Evolutionary conservation across 768 basidiomycete genomes (phyloP).

Genomic region (Termitomyces sp.): DNA sequence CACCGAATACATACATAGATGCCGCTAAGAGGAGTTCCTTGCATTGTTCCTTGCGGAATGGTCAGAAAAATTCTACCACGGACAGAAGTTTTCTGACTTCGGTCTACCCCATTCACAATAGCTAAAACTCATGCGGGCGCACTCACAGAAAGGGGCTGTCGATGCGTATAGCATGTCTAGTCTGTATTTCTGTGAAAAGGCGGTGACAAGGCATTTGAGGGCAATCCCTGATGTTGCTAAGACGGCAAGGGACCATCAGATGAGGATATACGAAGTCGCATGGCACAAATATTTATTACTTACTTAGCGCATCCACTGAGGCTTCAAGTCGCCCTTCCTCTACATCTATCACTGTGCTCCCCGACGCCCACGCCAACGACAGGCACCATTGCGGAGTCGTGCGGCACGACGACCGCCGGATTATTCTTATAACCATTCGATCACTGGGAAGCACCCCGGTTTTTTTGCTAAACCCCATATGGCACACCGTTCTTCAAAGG

Average conservation of each 20-base stretch:
- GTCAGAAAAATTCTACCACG: background rate
- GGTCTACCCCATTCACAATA: background rate
- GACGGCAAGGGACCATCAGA: slow-evolving; percentile 10
- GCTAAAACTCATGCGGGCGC: background rate
- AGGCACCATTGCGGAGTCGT: background rate
- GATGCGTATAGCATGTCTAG: background rate
- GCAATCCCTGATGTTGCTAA: slow-evolving; percentile 7
- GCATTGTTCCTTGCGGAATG: background rate
- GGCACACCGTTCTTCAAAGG: slow-evolving; percentile 11
- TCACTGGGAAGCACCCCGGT: slow-evolving; percentile 1
- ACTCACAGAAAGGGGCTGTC: slow-evolving; percentile 5
- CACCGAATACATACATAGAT: background rate
- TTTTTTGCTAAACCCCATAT: slow-evolving; percentile 13
- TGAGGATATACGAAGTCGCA: background rate
- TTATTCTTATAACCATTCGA: slow-evolving; percentile 9
- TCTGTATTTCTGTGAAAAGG: background rate
- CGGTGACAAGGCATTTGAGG: background rate
- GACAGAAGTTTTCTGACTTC: background rate
- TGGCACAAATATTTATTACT: background rate
- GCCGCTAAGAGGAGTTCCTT: background rate
- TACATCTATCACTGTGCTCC: background rate
- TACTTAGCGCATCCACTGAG: background rate
- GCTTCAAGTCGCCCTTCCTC: background rate
- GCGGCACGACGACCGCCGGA: background rate
- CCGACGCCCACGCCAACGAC: background rate